Evolutionary conservation across 73 alveolate genomes (phyloP), one percentile per base, ranked within the genome.

Genomic region (Blepharisma japonicum): DNA sequence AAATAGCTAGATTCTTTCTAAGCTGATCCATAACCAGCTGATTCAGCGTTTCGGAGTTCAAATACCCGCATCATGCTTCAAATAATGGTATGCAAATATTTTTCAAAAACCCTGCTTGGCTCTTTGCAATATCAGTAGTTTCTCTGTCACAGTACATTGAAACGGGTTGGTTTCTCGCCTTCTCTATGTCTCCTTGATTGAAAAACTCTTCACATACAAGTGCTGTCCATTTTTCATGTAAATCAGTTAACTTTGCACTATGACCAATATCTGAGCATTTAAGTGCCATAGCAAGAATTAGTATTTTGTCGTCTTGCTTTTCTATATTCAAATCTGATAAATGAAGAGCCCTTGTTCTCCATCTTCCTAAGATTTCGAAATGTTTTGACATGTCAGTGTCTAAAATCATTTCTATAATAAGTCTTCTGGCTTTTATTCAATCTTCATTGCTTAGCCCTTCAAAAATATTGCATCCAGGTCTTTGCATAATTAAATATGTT

Each of bases 81-180:
- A 32, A 32, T 32, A 32, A 32, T 32, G 42, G 42, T 32, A 32
- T 32, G 42, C 42, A 32, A 32, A 32, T 32, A 32, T 32, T 32
- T 32, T 32, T 32, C 42, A 32, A 32, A 32, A 32, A 32, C 42
- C 42, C 42, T 32, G 42, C 42, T 32, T 32, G 42, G 42, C 42
- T 32, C 3, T 32, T 32, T 32, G 42, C 42, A 1, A 32, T 32
- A 32, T 32, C 42, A 32, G 42, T 32, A 32, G 42, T 32, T 32
- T 32, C 42, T 32, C 42, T 87, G 77, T 90, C 97, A 80, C 91
- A 86, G 71, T 86, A 56, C 66, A 79, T 55, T 11, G 83, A 38
- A 5, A 89, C 82, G 23, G 95, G 91, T 5, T 79, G 67, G 5
- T 86, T 89, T 39, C 55, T 38, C 50, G 68, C 51, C 68, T 84